A percentile compares a stretch with the other conserved stretches of the same genome.
Evolutionary conservation across 345 rosid species (phyloP).

Genomic region (Carallia pectinifolia): DNA sequence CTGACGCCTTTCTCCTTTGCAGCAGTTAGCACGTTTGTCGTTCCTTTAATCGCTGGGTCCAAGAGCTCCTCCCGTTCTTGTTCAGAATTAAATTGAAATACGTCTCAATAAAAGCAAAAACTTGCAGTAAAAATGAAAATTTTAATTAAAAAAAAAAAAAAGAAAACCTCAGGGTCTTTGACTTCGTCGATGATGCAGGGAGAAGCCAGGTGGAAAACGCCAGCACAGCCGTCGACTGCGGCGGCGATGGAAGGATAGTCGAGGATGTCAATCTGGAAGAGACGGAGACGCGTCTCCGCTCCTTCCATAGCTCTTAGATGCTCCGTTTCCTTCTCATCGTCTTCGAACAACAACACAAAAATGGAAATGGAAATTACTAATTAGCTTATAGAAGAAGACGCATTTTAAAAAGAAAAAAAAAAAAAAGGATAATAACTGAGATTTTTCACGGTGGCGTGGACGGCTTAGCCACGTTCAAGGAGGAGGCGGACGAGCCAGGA

Average conservation of each 20-base stretch:
- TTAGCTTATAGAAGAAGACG: too few species aligned
- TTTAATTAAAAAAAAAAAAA: neutral
- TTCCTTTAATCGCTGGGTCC: slow-evolving; percentile 88
- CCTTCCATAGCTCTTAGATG: slow-evolving; percentile 77
- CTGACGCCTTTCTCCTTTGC: slow-evolving; percentile 67
- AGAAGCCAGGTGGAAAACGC: slow-evolving; percentile 92
- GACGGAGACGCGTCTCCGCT: slow-evolving; percentile 75
- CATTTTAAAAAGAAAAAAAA: neutral
- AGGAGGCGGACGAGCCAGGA: slow-evolving; percentile 80
- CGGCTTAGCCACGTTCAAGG: slow-evolving; percentile 74
- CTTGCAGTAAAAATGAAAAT: neutral
- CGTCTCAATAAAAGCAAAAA: neutral
- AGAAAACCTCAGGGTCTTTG: slow-evolving; percentile 65
- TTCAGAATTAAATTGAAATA: neutral
- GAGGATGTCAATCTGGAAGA: slow-evolving; percentile 82
- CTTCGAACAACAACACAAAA: slow-evolving; percentile 27
- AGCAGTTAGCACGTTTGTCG: slow-evolving; percentile 67
- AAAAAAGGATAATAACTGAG: slow-evolving; percentile 44
- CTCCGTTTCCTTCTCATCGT: slow-evolving; percentile 73
- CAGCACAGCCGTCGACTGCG: slow-evolving; percentile 63
- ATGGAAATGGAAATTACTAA: too few species aligned
- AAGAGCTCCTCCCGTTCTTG: slow-evolving; percentile 58
- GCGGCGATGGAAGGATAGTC: slow-evolving; percentile 63
- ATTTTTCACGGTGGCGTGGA: slow-evolving; percentile 76
- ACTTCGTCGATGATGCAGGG: slow-evolving; percentile 81